Evolutionary conservation across 2,329 filamentous ascomycete genomes (phyloP).

Genomic region (Colletotrichum aenigma): DNA sequence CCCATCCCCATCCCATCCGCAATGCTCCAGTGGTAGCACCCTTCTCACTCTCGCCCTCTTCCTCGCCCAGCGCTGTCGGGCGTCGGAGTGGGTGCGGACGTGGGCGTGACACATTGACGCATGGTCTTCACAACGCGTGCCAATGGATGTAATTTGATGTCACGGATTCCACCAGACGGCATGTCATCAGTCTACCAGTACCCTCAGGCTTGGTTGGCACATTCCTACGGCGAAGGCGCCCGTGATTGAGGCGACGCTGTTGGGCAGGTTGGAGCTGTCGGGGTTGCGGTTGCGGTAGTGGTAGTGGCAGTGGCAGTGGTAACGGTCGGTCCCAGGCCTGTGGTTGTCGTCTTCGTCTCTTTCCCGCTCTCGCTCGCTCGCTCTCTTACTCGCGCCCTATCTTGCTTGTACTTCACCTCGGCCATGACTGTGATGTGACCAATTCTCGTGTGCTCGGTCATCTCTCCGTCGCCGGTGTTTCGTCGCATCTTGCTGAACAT

Average conservation of each 20-base stretch:
- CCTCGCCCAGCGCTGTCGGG: background rate
- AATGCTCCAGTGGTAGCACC: background rate
- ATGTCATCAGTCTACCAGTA: background rate
- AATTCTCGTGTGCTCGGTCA: background rate
- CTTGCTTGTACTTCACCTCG: background rate
- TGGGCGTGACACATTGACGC: background rate
- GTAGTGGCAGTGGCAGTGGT: background rate
- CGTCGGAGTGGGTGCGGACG: background rate
- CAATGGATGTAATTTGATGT: constrained; percentile 8
- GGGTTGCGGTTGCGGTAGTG: too few relatives aligned
- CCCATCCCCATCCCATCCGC: constrained; percentile 5
- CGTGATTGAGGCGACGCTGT: background rate
- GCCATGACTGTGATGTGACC: background rate
- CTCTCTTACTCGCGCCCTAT: background rate
- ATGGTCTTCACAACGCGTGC: background rate
- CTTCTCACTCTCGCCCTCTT: background rate
- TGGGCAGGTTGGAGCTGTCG: background rate
- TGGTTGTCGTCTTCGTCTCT: background rate
- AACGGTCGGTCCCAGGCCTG: background rate
- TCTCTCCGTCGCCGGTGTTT: background rate
- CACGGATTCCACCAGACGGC: background rate
- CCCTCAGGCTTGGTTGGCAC: background rate
- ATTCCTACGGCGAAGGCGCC: background rate
- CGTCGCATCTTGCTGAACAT: background rate
- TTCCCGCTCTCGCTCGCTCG: background rate